Conservation (phyloP, 345 rosid genomes). For the Pseudoturritis turrita region DNA sequence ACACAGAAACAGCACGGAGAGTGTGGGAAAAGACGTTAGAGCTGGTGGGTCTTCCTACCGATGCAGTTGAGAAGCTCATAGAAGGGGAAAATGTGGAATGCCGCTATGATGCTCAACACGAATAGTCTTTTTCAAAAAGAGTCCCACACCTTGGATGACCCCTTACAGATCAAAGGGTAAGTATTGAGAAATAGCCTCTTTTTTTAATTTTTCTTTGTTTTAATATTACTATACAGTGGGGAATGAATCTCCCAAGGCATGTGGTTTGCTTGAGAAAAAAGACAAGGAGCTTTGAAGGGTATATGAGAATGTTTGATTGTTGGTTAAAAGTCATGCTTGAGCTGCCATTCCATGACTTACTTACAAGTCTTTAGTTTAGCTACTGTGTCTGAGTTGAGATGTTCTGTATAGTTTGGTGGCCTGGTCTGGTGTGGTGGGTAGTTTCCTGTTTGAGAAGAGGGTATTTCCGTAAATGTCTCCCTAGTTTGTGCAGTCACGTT, state of each 20-base stretch:
- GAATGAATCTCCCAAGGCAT: neutral
- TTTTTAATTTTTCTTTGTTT: neutral
- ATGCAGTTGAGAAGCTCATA: conserved; percentile 71
- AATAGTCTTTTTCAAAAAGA: conserved; percentile 12
- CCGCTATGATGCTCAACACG: conserved; percentile 38
- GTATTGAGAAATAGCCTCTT: neutral
- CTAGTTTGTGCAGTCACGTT: conserved; percentile 14
- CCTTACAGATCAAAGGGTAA: conserved; percentile 15
- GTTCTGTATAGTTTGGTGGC: conserved; percentile 14
- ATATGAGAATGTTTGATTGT: conserved; percentile 27
- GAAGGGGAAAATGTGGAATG: conserved; percentile 64
- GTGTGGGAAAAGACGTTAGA: conserved; percentile 94
- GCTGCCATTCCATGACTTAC: conserved; percentile 35
- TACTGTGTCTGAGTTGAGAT: conserved; percentile 13
- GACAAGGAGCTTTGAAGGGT: conserved; percentile 3
- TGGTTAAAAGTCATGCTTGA: conserved; percentile 28
- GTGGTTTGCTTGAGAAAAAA: conserved; percentile 23
- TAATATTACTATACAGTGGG: conserved; percentile 10
- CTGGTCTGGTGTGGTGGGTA: conserved; percentile 21
- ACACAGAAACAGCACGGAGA: conserved; percentile 49
- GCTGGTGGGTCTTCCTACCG: conserved; percentile 73
- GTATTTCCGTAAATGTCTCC: neutral
- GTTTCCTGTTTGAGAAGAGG: conserved; percentile 15
- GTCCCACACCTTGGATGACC: neutral
- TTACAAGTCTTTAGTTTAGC: conserved; percentile 11